Percentiles rank a stretch among this genome's conserved stretches.
Conservation (phyloP, 2,329 filamentous ascomycete species). For the Blumeriella jaapii region DNA sequence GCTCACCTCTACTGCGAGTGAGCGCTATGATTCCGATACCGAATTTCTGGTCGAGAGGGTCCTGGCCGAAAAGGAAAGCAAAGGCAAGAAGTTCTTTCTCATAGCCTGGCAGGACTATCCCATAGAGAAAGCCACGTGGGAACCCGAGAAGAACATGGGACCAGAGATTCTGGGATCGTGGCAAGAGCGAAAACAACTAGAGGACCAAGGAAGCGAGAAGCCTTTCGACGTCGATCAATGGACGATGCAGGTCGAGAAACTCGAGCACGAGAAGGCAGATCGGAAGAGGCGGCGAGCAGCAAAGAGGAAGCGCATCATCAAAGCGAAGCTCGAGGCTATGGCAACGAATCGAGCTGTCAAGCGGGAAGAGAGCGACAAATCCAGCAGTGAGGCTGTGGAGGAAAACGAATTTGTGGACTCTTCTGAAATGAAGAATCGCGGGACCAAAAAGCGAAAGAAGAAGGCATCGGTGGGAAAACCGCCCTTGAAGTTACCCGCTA, state of each 20-base stretch:
- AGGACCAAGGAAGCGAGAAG: slow-evolving; percentile 11
- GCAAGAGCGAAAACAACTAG: slow-evolving; percentile 19
- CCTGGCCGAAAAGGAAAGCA: slow-evolving; percentile 33
- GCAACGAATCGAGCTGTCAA: slow-evolving; percentile 10
- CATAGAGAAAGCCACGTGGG: slow-evolving; percentile 43
- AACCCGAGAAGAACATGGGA: slow-evolving; percentile 34
- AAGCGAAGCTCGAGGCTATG: slow-evolving; percentile 1
- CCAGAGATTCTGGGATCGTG: slow-evolving; percentile 28
- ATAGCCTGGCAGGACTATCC: slow-evolving; percentile 54
- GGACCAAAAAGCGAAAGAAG: not conserved
- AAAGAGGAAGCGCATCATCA: slow-evolving; percentile 14
- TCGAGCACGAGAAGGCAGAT: slow-evolving; percentile 11
- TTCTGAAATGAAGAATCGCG: not conserved
- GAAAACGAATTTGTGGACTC: slow-evolving; percentile 10
- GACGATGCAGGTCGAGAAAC: slow-evolving; percentile 7
- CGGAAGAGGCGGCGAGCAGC: slow-evolving; percentile 14
- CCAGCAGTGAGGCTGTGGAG: slow-evolving; percentile 24
- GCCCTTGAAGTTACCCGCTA: too few species aligned
- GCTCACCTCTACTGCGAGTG: slow-evolving; percentile 36
- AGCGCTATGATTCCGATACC: slow-evolving; percentile 8
- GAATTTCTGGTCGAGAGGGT: slow-evolving; percentile 34
- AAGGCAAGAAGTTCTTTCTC: slow-evolving; percentile 38
- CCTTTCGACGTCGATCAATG: slow-evolving; percentile 18
- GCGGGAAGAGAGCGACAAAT: slow-evolving; percentile 10
- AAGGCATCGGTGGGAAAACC: too few species aligned